Conservation (phyloP, 2,329 filamentous ascomycete genomes). For the Botrytis sinoallii region DNA sequence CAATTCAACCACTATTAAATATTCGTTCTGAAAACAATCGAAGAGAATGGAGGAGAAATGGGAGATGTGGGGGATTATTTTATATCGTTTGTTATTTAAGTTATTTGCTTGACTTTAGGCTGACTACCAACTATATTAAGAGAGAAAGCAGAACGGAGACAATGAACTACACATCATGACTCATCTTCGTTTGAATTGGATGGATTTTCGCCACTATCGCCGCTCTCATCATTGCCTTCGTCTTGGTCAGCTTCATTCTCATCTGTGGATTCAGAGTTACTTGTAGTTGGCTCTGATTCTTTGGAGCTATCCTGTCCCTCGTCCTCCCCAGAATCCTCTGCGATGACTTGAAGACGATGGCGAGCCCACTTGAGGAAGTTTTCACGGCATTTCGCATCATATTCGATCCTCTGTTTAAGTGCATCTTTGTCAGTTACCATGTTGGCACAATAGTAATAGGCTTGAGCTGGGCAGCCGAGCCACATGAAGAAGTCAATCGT, state of each 20-base stretch:
- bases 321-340: not conserved
- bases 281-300: not conserved
- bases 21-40: not conserved
- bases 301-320: not conserved
- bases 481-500: not conserved
- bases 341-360: not conserved
- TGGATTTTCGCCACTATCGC: not conserved
- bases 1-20: not conserved
- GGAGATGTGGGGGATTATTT: not conserved
- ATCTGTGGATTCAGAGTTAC: not conserved
- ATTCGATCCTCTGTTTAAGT: not conserved
- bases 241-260: not conserved
- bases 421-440: not conserved
- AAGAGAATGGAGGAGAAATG: not conserved
- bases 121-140: not conserved
- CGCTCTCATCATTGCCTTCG: not conserved
- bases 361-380: not conserved
- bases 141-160: not conserved
- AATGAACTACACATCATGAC: not conserved
- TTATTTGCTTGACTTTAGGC: not conserved
- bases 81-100: not conserved
- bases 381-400: not conserved
- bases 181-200: not conserved
- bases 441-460: not conserved
- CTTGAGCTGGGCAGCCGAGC: not conserved